phyloP scores from a whole-genome alignment of 805 yeast species.

The Kluyveromyces siamensis region DNA sequence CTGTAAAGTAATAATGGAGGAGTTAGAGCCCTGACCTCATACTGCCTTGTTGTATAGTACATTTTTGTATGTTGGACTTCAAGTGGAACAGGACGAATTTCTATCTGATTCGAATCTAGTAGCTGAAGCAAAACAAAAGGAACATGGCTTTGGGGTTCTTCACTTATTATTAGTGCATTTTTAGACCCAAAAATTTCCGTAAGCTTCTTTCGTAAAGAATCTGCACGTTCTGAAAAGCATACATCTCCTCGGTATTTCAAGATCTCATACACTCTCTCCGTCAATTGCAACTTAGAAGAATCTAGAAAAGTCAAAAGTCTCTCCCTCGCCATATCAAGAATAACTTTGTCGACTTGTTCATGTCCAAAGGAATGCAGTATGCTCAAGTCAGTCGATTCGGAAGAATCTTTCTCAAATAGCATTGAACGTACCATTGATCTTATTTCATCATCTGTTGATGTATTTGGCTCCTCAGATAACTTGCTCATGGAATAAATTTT shows the following conservation, averaged over 20 bases:
- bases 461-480: constrained; percentile 18
- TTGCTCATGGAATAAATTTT: constrained; percentile 32
- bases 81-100: constrained; percentile 47
- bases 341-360: constrained; percentile 40
- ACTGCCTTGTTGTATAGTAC: constrained; percentile 67
- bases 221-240: constrained; percentile 37
- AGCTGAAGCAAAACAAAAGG: constrained; percentile 55
- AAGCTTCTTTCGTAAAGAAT: constrained; percentile 37
- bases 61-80: constrained; percentile 38
- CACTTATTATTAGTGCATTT: constrained; percentile 48
- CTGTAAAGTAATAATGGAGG: constrained; percentile 49
- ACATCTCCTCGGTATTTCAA: constrained; percentile 24
- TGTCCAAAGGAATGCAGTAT: constrained; percentile 34
- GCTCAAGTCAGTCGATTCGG: constrained; percentile 22
- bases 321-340: constrained; percentile 37
- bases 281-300: constrained; percentile 32
- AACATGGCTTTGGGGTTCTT: constrained; percentile 49
- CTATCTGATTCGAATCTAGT: constrained; percentile 34
- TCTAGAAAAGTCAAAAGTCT: constrained; percentile 46
- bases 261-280: constrained; percentile 14
- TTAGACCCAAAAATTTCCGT: constrained; percentile 32
- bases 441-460: constrained; percentile 17
- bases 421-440: constrained; percentile 30
- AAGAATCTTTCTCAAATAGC: constrained; percentile 22
- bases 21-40: constrained; percentile 54